Conservation (phyloP, 2,329 filamentous ascomycete genomes). For the Mycosphaerelloides madeirae region DNA sequence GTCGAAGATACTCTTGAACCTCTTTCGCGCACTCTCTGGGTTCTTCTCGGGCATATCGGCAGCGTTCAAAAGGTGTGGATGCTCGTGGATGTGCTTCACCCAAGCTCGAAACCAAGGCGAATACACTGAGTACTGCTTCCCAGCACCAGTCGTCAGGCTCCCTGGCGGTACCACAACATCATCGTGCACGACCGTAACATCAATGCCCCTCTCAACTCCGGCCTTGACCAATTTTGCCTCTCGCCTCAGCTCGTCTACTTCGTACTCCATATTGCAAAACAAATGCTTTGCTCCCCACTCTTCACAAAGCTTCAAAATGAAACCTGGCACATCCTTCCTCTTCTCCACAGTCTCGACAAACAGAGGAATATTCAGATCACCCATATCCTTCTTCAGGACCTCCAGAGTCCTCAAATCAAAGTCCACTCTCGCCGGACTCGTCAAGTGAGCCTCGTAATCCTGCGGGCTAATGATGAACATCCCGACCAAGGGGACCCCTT, state of each 20-base stretch:
- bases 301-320: constrained; percentile 61
- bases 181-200: constrained; percentile 71
- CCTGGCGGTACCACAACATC: constrained; percentile 78
- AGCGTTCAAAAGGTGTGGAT: constrained; percentile 62
- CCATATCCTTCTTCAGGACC: constrained; percentile 62
- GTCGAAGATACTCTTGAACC: constrained; percentile 56
- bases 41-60: constrained; percentile 57
- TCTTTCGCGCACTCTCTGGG: constrained; percentile 43
- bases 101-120: constrained; percentile 76
- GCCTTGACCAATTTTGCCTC: constrained; percentile 63
- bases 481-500: constrained; percentile 66
- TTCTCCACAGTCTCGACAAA: constrained; percentile 67
- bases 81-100: constrained; percentile 66
- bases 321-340: constrained; percentile 56
- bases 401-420: constrained; percentile 71
- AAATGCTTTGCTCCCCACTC: constrained; percentile 71
- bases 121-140: constrained; percentile 80
- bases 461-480: constrained; percentile 78
- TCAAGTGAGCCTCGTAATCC: constrained; percentile 77
- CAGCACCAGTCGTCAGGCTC: constrained; percentile 58
- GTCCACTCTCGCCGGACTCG: constrained; percentile 68
- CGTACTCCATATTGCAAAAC: constrained; percentile 83
- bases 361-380: constrained; percentile 68
- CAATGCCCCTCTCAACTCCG: constrained; percentile 59
- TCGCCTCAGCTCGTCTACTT: constrained; percentile 80